Base-by-base conservation (phyloP, 805 yeast genomes). In the Pachysolen tannophilus region DNA sequence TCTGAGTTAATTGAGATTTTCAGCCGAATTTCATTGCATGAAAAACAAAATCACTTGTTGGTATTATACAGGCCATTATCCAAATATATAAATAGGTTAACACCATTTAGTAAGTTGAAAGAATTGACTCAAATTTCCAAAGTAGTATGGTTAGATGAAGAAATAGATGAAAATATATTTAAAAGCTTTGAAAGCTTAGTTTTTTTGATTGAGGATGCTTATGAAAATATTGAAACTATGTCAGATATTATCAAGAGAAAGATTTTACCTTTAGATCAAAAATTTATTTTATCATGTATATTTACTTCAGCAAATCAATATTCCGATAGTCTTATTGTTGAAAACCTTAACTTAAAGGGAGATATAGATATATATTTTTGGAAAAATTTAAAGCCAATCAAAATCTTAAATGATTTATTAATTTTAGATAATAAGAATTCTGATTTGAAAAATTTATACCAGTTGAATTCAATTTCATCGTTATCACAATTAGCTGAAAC, bases 401-500 rank as follows among this genome's bases (percentile, higher is more conserved):
- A 37, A 20, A 19, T 68, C 4, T 69, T 63, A 30, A 57, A 56
- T 10, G 69, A 65, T 35, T 47, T 74, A 17, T 46, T 67, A 15
- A 59, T 72, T 4, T 48, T 75, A 14, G 68, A 71, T 16, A 33
- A 51, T 41, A 44, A 47, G 5, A 39, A 44, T 28, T 60, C 61
- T 3, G 66, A 66, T 1, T 34, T 65, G 28, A 51, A 67, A 2
- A 61, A 61, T 14, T 49, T 67, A 15, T 73, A 77, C 43, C 52
- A 64, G 10, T 49, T 63, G 19, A 55, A 65, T 24, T 67, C 78
- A 2, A 45, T 71, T 3, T 55, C 64, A 19, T 65, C 74, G 6
- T 56, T 78, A 0, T 61, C 70, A 18, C 46, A 53, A 29, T 47
- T 81, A 3, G 72, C 83, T 1, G 55, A 65, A 20, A 58, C 75